Conservation (phyloP, 169 alveolate species). For the Eimeria sp. region DNA sequence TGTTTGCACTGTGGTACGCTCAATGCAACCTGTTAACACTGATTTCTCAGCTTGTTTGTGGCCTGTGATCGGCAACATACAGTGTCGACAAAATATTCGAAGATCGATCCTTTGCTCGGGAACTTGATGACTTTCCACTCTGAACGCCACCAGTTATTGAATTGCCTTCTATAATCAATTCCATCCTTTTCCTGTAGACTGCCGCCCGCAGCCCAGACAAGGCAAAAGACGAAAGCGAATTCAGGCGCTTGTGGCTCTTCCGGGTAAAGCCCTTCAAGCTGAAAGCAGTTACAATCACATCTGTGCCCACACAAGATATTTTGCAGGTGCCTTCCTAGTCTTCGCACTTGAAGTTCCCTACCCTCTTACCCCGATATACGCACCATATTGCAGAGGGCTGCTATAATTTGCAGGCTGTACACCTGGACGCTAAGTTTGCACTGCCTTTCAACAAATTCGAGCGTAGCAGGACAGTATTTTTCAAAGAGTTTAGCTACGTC, state of each 20-base stretch:
- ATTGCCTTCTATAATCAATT: conserved; percentile 95
- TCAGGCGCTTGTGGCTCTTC: conserved; percentile 90
- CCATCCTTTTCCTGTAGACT: conserved; percentile 97
- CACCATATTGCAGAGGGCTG: conserved; percentile 92
- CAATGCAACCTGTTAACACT: background rate
- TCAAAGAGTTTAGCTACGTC: conserved; percentile 94
- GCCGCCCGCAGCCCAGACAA: conserved; percentile 97
- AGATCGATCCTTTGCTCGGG: conserved; percentile 97
- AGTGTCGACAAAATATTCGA: conserved; percentile 96
- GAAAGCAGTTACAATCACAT: background rate
- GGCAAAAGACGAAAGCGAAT: conserved; percentile 96
- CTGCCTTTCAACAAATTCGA: conserved; percentile 91
- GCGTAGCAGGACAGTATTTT: conserved; percentile 95
- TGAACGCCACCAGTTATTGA: conserved; percentile 97
- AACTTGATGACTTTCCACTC: conserved; percentile 97
- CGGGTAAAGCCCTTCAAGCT: conserved; percentile 89
- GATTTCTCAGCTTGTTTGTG: background rate
- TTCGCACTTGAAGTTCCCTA: background rate
- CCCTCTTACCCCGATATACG: conserved; percentile 9
- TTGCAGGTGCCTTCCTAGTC: background rate
- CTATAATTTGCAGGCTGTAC: conserved; percentile 90
- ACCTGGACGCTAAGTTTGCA: conserved; percentile 94
- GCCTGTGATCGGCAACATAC: conserved; percentile 80
- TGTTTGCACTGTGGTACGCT: background rate
- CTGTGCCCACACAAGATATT: background rate